A percentile compares a stretch with the other conserved stretches of the same genome.
Evolutionary conservation across 2,329 filamentous ascomycete genomes (phyloP).

Genomic region (Podosphaera xanthii): DNA sequence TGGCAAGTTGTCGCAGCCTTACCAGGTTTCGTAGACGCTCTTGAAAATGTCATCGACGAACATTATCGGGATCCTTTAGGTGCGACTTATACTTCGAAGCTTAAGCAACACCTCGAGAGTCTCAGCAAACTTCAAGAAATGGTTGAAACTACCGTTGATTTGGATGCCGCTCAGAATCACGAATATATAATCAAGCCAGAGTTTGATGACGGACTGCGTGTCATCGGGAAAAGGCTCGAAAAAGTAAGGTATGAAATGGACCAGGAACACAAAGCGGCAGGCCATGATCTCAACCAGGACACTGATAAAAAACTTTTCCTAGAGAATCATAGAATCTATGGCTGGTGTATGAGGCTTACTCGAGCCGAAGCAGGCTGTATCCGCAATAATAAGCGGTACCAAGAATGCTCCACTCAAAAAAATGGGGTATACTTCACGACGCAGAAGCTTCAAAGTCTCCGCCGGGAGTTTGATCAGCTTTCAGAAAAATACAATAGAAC

Average conservation of each 20-base stretch:
- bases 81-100: slow-evolving; percentile 62
- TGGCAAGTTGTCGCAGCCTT: slow-evolving; percentile 89
- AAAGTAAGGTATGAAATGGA: slow-evolving; percentile 65
- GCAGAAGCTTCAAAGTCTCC: slow-evolving; percentile 50
- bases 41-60: slow-evolving; percentile 92
- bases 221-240: slow-evolving; percentile 82
- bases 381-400: slow-evolving; percentile 70
- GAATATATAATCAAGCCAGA: slow-evolving; percentile 99
- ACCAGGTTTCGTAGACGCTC: slow-evolving; percentile 68
- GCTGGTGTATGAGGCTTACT: slow-evolving; percentile 89
- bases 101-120: slow-evolving; percentile 53
- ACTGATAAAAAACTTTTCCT: slow-evolving; percentile 97
- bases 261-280: slow-evolving; percentile 52
- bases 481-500: slow-evolving; percentile 90
- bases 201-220: slow-evolving; percentile 70
- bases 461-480: slow-evolving; percentile 81
- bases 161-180: slow-evolving; percentile 85
- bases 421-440: slow-evolving; percentile 98
- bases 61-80: slow-evolving; percentile 74
- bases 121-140: slow-evolving; percentile 81
- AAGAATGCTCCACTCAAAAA: slow-evolving; percentile 94
- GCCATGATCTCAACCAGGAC: slow-evolving; percentile 67
- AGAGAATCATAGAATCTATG: slow-evolving; percentile 86
- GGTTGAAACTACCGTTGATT: slow-evolving; percentile 94
- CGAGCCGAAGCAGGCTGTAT: slow-evolving; percentile 81